Evolutionary conservation across 768 basidiomycete species (phyloP).

Genomic region (Kwoniella europaea): DNA sequence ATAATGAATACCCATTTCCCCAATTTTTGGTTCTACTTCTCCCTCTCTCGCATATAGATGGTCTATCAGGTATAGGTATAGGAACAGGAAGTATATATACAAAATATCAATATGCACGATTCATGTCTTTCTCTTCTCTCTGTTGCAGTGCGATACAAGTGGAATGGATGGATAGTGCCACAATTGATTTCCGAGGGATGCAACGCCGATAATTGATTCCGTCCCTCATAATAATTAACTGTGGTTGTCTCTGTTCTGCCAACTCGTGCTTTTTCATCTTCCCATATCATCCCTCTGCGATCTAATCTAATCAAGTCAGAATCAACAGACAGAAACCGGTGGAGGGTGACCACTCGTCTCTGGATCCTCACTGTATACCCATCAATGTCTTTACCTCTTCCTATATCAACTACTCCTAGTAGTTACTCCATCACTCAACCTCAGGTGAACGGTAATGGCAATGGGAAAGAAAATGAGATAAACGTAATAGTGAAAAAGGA

Average conservation of each 20-base stretch:
- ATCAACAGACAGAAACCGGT: background rate
- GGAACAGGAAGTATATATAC: background rate
- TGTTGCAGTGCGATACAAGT: background rate
- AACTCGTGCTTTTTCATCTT: background rate
- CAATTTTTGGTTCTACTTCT: background rate
- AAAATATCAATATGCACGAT: slow-evolving; percentile 3
- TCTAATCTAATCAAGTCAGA: slow-evolving; percentile 5
- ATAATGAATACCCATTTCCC: slow-evolving; percentile 7
- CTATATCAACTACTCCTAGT: slow-evolving; percentile 1
- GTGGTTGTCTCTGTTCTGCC: background rate
- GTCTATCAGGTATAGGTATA: background rate
- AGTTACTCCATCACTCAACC: background rate
- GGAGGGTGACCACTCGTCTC: slow-evolving; percentile 12
- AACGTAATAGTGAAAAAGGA: slow-evolving; percentile 12
- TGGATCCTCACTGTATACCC: background rate
- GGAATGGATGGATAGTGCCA: background rate
- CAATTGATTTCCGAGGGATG: background rate
- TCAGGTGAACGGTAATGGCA: too few relatives aligned
- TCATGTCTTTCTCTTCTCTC: background rate
- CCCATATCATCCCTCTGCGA: background rate
- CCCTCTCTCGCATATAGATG: slow-evolving; percentile 8
- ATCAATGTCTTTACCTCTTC: slow-evolving; percentile 1
- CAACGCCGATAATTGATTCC: slow-evolving; percentile 1
- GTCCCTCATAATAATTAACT: background rate
- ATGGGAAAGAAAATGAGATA: slow-evolving; percentile 3